Conservation (phyloP, 495 filamentous ascomycete species). For the Penicillium paxilli region DNA sequence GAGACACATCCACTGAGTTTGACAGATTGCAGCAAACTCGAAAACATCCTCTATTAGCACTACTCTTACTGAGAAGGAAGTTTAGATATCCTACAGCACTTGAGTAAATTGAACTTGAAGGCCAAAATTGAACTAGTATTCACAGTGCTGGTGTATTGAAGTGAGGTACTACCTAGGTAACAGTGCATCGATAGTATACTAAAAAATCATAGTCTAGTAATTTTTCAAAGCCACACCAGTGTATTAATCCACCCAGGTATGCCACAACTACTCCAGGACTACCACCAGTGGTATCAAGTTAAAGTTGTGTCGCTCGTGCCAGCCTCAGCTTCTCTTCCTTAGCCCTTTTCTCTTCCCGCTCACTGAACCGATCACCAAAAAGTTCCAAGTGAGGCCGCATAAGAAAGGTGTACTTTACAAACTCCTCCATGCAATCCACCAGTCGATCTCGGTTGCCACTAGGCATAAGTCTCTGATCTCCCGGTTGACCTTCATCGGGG, state of each 20-base stretch:
- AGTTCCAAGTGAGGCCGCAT: conserved; percentile 62
- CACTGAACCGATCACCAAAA: conserved; percentile 67
- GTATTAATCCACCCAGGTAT: neutral
- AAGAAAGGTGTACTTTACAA: conserved; percentile 71
- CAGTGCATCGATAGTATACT: conserved; percentile 3
- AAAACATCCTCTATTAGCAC: too few species aligned
- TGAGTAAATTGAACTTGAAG: too few species aligned
- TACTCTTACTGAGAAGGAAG: too few species aligned
- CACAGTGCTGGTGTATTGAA: too few species aligned
- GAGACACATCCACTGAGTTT: neutral
- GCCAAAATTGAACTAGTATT: too few species aligned
- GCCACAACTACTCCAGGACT: neutral
- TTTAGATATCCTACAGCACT: too few species aligned
- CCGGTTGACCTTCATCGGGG: conserved; percentile 52
- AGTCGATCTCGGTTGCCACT: conserved; percentile 65
- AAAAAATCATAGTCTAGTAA: conserved; percentile 5
- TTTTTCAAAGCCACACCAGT: conserved; percentile 4
- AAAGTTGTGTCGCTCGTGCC: conserved; percentile 8
- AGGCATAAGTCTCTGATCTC: conserved; percentile 54
- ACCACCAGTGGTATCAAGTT: conserved; percentile 1
- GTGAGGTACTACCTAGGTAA: too few species aligned
- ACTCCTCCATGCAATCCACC: conserved; percentile 78
- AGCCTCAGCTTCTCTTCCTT: conserved; percentile 20
- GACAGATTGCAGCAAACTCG: neutral
- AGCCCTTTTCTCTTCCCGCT: conserved; percentile 39